A percentile compares a stretch with the other conserved stretches of the same genome.
Evolutionary conservation across 75 land plant genomes (phyloP).

Genomic region (Larix kaempferi): DNA sequence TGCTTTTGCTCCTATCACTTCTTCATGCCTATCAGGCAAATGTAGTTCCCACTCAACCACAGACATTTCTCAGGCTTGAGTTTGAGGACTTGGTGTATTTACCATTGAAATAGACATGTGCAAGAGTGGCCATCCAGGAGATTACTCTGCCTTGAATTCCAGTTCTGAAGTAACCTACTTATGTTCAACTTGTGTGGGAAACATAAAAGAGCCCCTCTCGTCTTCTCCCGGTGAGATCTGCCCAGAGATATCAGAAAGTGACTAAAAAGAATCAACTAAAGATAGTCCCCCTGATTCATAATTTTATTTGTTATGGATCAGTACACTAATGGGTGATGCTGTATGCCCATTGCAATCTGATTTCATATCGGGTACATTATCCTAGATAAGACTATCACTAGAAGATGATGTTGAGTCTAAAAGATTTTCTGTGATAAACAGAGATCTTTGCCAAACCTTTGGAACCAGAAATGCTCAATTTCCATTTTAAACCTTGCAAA

Average conservation of each 20-base stretch:
- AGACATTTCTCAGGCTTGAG: slow-evolving; percentile 22
- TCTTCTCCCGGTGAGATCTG: background rate
- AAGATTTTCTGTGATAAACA: background rate
- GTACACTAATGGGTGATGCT: background rate
- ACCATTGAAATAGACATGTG: slow-evolving; percentile 16
- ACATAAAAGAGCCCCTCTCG: background rate
- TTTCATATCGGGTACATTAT: background rate
- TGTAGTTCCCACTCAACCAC: slow-evolving; percentile 57
- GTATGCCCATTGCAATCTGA: background rate
- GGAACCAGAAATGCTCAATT: too few species aligned
- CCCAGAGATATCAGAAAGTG: background rate
- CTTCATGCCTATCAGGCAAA: slow-evolving; percentile 28
- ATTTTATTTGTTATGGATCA: background rate
- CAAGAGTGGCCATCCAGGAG: slow-evolving; percentile 53
- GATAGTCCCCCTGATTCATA: background rate
- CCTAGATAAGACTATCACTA: background rate
- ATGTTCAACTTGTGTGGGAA: background rate
- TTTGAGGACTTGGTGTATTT: background rate
- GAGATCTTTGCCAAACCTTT: background rate
- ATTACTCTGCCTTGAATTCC: background rate
- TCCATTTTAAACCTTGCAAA: too few species aligned
- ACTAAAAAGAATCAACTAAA: background rate
- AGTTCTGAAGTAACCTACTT: background rate
- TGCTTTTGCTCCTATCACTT: background rate
- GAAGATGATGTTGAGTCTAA: background rate